phyloP scores from a whole-genome alignment of 2,329 filamentous ascomycete species.

The Colletotrichum agaves region DNA sequence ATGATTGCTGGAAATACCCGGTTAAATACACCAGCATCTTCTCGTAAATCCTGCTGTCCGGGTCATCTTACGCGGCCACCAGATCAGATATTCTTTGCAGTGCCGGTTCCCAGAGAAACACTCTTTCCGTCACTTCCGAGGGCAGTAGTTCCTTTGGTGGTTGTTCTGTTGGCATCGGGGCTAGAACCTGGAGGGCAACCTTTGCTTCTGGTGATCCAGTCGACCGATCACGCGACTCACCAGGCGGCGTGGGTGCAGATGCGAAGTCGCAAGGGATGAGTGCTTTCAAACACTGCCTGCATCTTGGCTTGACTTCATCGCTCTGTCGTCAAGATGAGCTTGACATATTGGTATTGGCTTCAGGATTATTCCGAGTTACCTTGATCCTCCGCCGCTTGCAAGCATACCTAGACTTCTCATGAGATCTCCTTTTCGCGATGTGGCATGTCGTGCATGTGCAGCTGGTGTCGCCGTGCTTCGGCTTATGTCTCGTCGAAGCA shows the following conservation, averaged over 20 bases:
- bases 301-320: constrained; percentile 22
- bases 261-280: constrained; percentile 19
- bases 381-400: constrained; percentile 41
- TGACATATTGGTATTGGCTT: too few relatives aligned
- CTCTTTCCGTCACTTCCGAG: not conserved
- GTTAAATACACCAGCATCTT: constrained; percentile 2
- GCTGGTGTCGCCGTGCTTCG: constrained; percentile 12
- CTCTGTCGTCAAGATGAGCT: not conserved
- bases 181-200: not conserved
- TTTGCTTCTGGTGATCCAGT: not conserved
- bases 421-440: constrained; percentile 21
- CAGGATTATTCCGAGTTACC: not conserved
- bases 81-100: constrained; percentile 25
- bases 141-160: not conserved
- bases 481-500: not conserved
- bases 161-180: not conserved
- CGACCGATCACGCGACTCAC: not conserved
- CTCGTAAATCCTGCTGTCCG: constrained; percentile 1
- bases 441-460: constrained; percentile 29
- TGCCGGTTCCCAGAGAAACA: constrained; percentile 34
- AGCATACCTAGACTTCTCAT: constrained; percentile 40
- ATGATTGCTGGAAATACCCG: constrained; percentile 22
- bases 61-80: constrained; percentile 4
- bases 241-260: not conserved
- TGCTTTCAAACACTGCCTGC: constrained; percentile 23